These are phyloP conservation scores for Aplosporella prunicola DNA, from an alignment of 2,329 filamentous ascomycete species.

Conservation along the genomic window DNA sequence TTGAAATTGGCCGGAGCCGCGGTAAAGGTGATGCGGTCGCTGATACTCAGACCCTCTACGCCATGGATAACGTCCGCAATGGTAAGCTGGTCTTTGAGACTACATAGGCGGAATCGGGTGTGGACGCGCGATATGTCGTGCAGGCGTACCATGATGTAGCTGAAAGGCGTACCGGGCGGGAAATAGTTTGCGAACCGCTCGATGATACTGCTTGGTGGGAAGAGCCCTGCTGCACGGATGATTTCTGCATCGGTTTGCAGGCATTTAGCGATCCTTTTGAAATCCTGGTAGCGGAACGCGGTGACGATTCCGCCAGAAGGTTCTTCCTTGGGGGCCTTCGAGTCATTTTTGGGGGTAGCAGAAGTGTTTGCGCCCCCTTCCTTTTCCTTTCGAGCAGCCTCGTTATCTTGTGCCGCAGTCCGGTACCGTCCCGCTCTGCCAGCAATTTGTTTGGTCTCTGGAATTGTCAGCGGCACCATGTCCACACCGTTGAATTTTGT, in stretches of 20 bases:
- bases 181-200: constrained; percentile 76
- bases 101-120: constrained; percentile 60
- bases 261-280: constrained; percentile 50
- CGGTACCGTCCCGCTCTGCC: constrained; percentile 84
- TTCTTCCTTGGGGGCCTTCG: neutral
- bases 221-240: constrained; percentile 61
- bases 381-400: constrained; percentile 9
- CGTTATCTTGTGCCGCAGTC: constrained; percentile 52
- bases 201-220: constrained; percentile 60
- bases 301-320: constrained; percentile 64
- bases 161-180: constrained; percentile 68
- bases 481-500: constrained; percentile 59
- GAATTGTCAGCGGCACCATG: constrained; percentile 52
- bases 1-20: constrained; percentile 57
- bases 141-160: constrained; percentile 69
- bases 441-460: constrained; percentile 89
- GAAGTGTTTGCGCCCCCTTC: constrained; percentile 15
- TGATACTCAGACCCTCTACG: constrained; percentile 55
- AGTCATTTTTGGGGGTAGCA: constrained; percentile 14
- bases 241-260: constrained; percentile 57
- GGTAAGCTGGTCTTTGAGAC: constrained; percentile 50
- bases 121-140: constrained; percentile 58
- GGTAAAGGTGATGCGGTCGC: constrained; percentile 68
- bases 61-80: constrained; percentile 68
- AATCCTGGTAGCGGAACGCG: constrained; percentile 62